These are phyloP conservation scores for Eucalyptus regnans DNA, from an alignment of 345 rosid species.

Conservation along the genomic window DNA sequence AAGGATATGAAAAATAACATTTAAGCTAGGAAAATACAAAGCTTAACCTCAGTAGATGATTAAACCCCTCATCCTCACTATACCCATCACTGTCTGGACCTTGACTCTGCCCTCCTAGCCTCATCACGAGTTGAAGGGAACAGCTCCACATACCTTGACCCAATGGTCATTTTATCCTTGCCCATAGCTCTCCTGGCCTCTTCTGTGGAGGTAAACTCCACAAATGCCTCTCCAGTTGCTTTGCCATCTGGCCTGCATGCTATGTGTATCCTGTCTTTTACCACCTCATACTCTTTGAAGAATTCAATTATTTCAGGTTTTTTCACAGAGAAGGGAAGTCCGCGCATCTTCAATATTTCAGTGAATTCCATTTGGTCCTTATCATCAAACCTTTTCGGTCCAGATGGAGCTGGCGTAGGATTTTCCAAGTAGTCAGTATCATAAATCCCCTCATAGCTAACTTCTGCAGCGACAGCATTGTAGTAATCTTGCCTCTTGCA, in stretches of 20 bases:
- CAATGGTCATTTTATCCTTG: slow-evolving; percentile 88
- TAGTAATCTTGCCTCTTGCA: slow-evolving; percentile 80
- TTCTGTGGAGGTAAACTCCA: slow-evolving; percentile 61
- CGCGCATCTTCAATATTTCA: slow-evolving; percentile 80
- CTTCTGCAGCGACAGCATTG: slow-evolving; percentile 81
- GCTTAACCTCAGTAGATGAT: not conserved
- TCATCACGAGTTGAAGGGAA: slow-evolving; percentile 80
- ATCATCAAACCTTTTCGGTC: slow-evolving; percentile 48
- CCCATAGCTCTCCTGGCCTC: slow-evolving; percentile 85
- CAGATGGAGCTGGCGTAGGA: slow-evolving; percentile 54
- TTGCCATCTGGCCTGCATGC: slow-evolving; percentile 92
- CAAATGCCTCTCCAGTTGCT: slow-evolving; percentile 91
- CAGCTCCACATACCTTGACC: slow-evolving; percentile 77
- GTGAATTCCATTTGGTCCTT: slow-evolving; percentile 75
- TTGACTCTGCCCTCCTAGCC: slow-evolving; percentile 81
- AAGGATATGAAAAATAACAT: not conserved
- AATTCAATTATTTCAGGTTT: slow-evolving; percentile 58
- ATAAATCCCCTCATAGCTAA: slow-evolving; percentile 62
- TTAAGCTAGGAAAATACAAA: not conserved
- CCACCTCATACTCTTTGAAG: slow-evolving; percentile 48
- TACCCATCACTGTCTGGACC: slow-evolving; percentile 65
- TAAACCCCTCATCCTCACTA: not conserved
- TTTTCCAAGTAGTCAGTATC: slow-evolving; percentile 58
- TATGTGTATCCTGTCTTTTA: slow-evolving; percentile 53
- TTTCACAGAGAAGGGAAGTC: slow-evolving; percentile 78